phyloP scores from a whole-genome alignment of 163 green algal species.

The Volvox carteri region DNA sequence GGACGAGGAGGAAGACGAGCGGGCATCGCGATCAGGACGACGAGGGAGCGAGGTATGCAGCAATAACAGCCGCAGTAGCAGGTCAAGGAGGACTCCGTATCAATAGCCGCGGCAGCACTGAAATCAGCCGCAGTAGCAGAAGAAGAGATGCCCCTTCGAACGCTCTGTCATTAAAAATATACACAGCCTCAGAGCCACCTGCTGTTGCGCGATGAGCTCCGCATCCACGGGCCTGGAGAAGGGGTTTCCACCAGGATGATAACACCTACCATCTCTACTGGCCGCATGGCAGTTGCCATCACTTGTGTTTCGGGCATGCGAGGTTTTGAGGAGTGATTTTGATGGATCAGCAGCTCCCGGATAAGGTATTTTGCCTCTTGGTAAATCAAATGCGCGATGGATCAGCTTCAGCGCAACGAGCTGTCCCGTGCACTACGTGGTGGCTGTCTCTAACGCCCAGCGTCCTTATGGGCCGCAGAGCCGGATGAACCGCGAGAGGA shows the following conservation, averaged over 20 bases:
- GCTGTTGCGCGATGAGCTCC: slow-evolving; percentile 85
- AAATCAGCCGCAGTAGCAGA: too few species aligned
- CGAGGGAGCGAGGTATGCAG: too few species aligned
- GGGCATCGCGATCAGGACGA: too few species aligned
- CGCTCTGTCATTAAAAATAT: too few species aligned
- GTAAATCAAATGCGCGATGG: slow-evolving; percentile 55
- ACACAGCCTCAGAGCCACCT: slow-evolving; percentile 74
- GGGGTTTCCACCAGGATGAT: slow-evolving; percentile 81
- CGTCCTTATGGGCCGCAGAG: slow-evolving; percentile 53
- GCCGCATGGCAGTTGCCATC: slow-evolving; percentile 80
- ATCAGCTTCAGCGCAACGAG: slow-evolving; percentile 74
- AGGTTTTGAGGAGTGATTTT: slow-evolving; percentile 69
- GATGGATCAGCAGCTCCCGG: slow-evolving; percentile 80
- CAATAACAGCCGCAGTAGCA: too few species aligned
- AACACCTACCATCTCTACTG: slow-evolving; percentile 79
- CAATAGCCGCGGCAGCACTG: too few species aligned
- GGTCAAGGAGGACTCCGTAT: too few species aligned
- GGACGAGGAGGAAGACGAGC: too few species aligned
- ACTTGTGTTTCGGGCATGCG: slow-evolving; percentile 74
- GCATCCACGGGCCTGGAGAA: slow-evolving; percentile 90
- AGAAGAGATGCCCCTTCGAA: too few species aligned
- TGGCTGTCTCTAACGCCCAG: slow-evolving; percentile 57
- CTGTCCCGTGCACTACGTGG: slow-evolving; percentile 63
- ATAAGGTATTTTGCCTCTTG: slow-evolving; percentile 67
- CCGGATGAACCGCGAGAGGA: slow-evolving; percentile 54